Conservation (phyloP, 163 green algal species). For the Chloroidium sp. region DNA sequence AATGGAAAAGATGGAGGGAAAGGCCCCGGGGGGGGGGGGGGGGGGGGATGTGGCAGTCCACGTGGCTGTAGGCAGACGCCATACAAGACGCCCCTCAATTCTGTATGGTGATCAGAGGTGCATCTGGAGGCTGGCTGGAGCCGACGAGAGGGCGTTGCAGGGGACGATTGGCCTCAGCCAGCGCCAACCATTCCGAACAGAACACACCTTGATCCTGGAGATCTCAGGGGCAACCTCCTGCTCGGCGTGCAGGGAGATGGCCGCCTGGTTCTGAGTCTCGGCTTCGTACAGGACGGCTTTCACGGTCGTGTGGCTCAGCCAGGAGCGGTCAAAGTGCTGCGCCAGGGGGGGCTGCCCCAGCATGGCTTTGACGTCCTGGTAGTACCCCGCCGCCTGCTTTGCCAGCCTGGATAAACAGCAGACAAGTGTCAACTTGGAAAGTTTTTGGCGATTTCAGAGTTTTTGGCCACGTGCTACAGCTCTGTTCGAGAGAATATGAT, state of each 20-base stretch:
- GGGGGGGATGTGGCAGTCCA: background rate
- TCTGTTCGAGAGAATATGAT: no score
- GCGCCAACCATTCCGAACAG: background rate
- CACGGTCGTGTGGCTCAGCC: conserved; percentile 32
- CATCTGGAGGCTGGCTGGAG: no score
- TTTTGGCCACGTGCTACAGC: no score
- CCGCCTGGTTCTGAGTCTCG: conserved; percentile 48
- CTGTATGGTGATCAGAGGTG: no score
- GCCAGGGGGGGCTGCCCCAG: conserved; percentile 53
- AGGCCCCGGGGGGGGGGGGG: no score
- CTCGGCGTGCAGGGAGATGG: conserved; percentile 33
- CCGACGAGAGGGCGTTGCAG: no score
- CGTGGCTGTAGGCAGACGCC: no score
- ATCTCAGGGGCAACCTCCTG: conserved; percentile 64
- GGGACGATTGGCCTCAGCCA: no score
- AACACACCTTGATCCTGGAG: conserved; percentile 14
- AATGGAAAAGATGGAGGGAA: no score
- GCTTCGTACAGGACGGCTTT: conserved; percentile 53
- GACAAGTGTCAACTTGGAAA: no score
- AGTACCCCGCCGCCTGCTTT: conserved; percentile 58
- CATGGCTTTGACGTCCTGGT: conserved; percentile 55
- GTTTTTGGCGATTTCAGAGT: no score
- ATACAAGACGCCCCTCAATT: no score
- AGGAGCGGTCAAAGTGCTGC: conserved; percentile 56
- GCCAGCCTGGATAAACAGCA: conserved; percentile 32